Conservation (phyloP, 2,329 filamentous ascomycete species). For the Scopulariopsis brevicaulis region DNA sequence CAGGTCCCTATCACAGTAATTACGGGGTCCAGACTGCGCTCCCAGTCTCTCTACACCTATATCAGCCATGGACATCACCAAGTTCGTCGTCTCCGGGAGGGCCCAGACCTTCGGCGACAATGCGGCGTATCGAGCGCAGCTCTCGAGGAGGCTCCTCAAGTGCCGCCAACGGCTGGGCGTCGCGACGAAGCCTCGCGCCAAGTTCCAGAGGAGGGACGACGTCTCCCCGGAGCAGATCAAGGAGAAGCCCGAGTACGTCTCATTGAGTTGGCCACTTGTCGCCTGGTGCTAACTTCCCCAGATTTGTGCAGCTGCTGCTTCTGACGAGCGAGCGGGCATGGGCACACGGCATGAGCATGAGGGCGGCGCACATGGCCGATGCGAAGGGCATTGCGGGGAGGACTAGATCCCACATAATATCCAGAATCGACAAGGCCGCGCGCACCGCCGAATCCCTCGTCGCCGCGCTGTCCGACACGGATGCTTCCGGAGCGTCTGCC, state of each 20-base stretch:
- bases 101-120: conserved; percentile 46
- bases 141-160: conserved; percentile 57
- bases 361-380: conserved; percentile 68
- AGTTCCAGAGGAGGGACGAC: conserved; percentile 61
- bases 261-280: not conserved
- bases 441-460: conserved; percentile 59
- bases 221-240: conserved; percentile 67
- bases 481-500: conserved; percentile 51
- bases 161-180: conserved; percentile 77
- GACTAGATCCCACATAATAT: conserved; percentile 79
- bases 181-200: conserved; percentile 74
- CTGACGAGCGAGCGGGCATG: conserved; percentile 84
- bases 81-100: conserved; percentile 66
- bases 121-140: conserved; percentile 1
- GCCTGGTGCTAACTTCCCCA: conserved; percentile 19
- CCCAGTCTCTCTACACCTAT: not conserved
- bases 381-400: conserved; percentile 69
- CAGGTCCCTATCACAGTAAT: not conserved
- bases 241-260: conserved; percentile 60
- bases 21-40: not conserved
- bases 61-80: conserved; percentile 73
- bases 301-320: conserved; percentile 68
- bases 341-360: conserved; percentile 94
- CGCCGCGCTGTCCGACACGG: conserved; percentile 49
- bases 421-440: conserved; percentile 71